Evolutionary conservation across 345 rosid genomes (phyloP).

Genomic region (Excoecaria agallocha): DNA sequence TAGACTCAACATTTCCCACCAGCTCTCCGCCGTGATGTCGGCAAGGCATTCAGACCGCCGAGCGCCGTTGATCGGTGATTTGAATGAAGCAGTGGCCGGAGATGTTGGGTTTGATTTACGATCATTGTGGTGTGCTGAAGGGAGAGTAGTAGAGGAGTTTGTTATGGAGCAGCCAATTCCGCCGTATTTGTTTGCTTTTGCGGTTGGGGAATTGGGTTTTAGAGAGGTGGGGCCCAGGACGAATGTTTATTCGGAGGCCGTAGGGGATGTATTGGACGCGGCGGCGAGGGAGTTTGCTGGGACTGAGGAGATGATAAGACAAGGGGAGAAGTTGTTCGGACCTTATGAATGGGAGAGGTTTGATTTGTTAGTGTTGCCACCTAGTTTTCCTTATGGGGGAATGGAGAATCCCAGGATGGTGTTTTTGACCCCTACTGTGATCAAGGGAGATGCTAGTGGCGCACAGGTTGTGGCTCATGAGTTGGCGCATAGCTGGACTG

Average conservation of each 20-base stretch:
- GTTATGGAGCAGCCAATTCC: conserved; percentile 88
- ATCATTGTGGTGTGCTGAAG: conserved; percentile 65
- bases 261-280: conserved; percentile 50
- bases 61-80: conserved; percentile 48
- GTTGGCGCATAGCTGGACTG: conserved; percentile 96
- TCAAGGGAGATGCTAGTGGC: conserved; percentile 82
- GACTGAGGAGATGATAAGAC: conserved; percentile 83
- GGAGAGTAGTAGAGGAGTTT: conserved; percentile 78
- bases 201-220: conserved; percentile 77
- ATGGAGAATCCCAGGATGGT: conserved; percentile 95
- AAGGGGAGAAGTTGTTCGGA: conserved; percentile 79
- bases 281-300: conserved; percentile 85
- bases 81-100: conserved; percentile 5
- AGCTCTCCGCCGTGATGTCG: conserved; percentile 85
- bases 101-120: conserved; percentile 22
- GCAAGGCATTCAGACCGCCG: conserved; percentile 68
- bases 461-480: conserved; percentile 91
- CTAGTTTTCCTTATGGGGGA: conserved; percentile 90
- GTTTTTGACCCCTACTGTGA: conserved; percentile 85
- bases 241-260: conserved; percentile 68
- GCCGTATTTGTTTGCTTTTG: conserved; percentile 89
- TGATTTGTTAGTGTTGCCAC: conserved; percentile 83
- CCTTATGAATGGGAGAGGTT: conserved; percentile 87
- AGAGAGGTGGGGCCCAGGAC: conserved; percentile 92
- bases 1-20: conserved; percentile 53